Percentiles rank a stretch among this genome's conserved stretches.
These are phyloP conservation scores for Candida vaughaniae DNA, from an alignment of 805 yeast species.

Conservation along the genomic window DNA sequence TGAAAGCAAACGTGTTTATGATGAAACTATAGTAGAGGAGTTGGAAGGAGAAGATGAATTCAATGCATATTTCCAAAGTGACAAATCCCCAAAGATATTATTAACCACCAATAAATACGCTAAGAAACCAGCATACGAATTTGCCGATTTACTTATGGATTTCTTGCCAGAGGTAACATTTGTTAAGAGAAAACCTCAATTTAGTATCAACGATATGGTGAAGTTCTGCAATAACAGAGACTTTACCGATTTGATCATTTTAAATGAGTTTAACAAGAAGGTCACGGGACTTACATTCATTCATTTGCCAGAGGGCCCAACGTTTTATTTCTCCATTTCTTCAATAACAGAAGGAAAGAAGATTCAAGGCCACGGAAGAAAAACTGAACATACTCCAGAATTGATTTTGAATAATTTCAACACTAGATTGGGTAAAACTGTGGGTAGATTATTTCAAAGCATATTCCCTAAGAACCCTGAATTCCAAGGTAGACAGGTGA, in stretches of 20 bases:
- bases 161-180: slow-evolving; percentile 83
- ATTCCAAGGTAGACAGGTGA: slow-evolving; percentile 91
- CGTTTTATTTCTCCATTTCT: slow-evolving; percentile 83
- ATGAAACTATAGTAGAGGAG: slow-evolving; percentile 72
- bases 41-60: slow-evolving; percentile 67
- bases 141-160: slow-evolving; percentile 83
- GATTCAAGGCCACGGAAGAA: slow-evolving; percentile 84
- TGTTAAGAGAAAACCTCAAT: slow-evolving; percentile 83
- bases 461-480: slow-evolving; percentile 93
- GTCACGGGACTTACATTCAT: slow-evolving; percentile 92
- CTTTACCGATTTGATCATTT: slow-evolving; percentile 82
- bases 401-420: slow-evolving; percentile 87
- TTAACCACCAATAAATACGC: slow-evolving; percentile 89
- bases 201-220: slow-evolving; percentile 83
- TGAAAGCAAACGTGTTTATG: slow-evolving; percentile 80
- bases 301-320: slow-evolving; percentile 94
- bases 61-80: slow-evolving; percentile 47
- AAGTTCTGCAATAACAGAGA: slow-evolving; percentile 77
- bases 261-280: slow-evolving; percentile 90
- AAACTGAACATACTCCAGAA: slow-evolving; percentile 91
- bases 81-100: slow-evolving; percentile 75
- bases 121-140: slow-evolving; percentile 81
- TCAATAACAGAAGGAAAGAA: slow-evolving; percentile 73
- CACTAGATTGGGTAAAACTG: slow-evolving; percentile 90
- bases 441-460: slow-evolving; percentile 88